Base-by-base conservation (phyloP, 768 basidiomycete genomes). In the Suillus cothurnatus region DNA sequence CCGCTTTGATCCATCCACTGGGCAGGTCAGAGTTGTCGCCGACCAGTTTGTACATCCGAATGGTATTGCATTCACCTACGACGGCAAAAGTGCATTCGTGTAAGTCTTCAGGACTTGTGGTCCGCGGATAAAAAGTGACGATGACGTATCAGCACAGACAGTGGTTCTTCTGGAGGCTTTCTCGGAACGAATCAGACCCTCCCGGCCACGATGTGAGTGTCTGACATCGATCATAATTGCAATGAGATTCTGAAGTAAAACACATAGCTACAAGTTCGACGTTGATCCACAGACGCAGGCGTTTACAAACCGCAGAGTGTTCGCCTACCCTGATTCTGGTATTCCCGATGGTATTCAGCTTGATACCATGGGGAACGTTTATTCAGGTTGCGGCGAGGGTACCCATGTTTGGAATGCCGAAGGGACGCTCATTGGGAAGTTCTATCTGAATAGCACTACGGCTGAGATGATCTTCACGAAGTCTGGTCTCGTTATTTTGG, bases 11-110 rank as follows among this genome's bases (percentile, higher is more conserved):
- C 86, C 89, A 11, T 79, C 80, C 2, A 89, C 88, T 1, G 83
- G 89, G 5, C 75, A 84, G 36, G 84, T 94, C 7, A 84, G 85
- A 3, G 88, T 89, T 9, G 89, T 93, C 3, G 92, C 93, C 3
- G 89, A 91, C 67, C 89, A 87, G n/a, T 90, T 94, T 70, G 82
- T 84, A 64, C 84, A 84, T 68, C 84, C 84, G 52, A 94, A 94
- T 70, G 93, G 92, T 1, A 84, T 94, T 61, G 89, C 90, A 0
- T 88, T 93, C 73, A 84, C 84, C n/a, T 76, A 79, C 2, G 86
- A 89, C 67, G 90, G 91, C 11, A 83, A 75, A 58, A 84, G 79
- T 9, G 91, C 86, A 4, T 94, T 89, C 71, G 80, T 93, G 90
- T 82, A 62, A 67, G 82, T 66, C 38, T 26, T 23, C 61, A 23